These are phyloP conservation scores for Cymbopogon flexuosus DNA, from an alignment of 202 grass and related monocot genomes.

Conservation along the genomic window DNA sequence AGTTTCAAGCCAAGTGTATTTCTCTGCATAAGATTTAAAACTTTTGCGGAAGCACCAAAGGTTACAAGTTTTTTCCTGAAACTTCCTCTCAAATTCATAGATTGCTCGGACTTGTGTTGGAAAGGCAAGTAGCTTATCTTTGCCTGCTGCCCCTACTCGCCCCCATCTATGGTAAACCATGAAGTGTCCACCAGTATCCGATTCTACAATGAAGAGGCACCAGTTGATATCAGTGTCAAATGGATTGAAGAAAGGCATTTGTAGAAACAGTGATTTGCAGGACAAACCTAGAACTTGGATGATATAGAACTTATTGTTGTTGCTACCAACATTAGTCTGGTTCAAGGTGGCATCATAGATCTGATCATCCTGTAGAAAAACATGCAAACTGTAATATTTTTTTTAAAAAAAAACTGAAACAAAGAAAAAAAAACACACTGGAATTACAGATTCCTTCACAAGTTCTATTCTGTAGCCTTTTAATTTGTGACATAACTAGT, in stretches of 20 bases:
- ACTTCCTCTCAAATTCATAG: slow-evolving; percentile 68
- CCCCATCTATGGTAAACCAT: slow-evolving; percentile 97
- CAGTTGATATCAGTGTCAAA: slow-evolving; percentile 3
- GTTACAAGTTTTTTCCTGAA: slow-evolving; percentile 52
- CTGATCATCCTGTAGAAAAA: slow-evolving; percentile 66
- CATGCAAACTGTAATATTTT: background rate
- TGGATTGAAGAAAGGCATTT: slow-evolving; percentile 5
- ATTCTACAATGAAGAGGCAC: slow-evolving; percentile 51
- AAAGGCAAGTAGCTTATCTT: slow-evolving; percentile 65
- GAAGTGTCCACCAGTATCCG: slow-evolving; percentile 62
- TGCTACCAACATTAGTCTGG: slow-evolving; percentile 78
- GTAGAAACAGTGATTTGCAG: slow-evolving; percentile 2
- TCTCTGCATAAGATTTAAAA: no score
- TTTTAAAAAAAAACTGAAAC: background rate
- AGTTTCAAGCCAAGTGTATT: no score
- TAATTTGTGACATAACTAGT: no score
- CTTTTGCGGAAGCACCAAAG: no score
- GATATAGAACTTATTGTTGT: slow-evolving; percentile 91
- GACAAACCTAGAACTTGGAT: slow-evolving; percentile 87
- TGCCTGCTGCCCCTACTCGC: slow-evolving; percentile 69
- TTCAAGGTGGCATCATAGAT: slow-evolving; percentile 93
- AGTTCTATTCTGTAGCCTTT: no score
- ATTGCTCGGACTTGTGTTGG: slow-evolving; percentile 35
- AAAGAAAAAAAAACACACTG: background rate
- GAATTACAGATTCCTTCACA: background rate